phyloP scores from a whole-genome alignment of 768 basidiomycete genomes.

The Auriscalpium vulgare region DNA sequence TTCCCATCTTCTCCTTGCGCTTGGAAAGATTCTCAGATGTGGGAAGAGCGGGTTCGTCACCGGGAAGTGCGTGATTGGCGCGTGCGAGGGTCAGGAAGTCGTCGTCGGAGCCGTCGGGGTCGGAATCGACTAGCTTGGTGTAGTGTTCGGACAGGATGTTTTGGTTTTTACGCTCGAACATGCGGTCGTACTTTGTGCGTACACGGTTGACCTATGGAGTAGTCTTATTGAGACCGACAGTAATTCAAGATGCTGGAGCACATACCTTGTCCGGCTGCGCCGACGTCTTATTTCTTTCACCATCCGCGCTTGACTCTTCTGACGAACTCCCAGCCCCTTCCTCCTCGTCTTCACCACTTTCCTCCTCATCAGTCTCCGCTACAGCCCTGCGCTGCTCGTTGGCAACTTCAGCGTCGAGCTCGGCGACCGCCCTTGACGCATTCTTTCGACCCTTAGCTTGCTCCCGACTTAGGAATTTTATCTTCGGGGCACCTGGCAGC shows the following conservation, averaged over 20 bases:
- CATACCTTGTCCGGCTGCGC: neutral
- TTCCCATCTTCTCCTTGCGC: conserved; percentile 71
- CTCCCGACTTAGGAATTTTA: conserved; percentile 74
- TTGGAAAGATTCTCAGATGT: conserved; percentile 63
- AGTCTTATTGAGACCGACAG: neutral
- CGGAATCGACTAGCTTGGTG: conserved; percentile 74
- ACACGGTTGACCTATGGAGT: conserved; percentile 36
- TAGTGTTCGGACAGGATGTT: conserved; percentile 88
- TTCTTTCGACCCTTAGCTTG: conserved; percentile 75
- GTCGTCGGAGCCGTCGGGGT: conserved; percentile 32
- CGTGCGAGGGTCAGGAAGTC: conserved; percentile 88
- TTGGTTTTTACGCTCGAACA: conserved; percentile 97
- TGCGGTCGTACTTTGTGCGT: conserved; percentile 92
- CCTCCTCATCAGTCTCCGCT: neutral
- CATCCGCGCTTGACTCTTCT: too few species aligned
- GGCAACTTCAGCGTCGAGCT: conserved; percentile 24
- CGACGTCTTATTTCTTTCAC: too few species aligned
- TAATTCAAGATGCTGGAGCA: neutral
- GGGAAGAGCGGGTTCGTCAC: conserved; percentile 19
- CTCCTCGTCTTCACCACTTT: conserved; percentile 23
- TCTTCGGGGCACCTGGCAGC: conserved; percentile 89
- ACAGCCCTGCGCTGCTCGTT: neutral
- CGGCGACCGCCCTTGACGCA: conserved; percentile 39
- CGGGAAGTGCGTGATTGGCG: conserved; percentile 68
- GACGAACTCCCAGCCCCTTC: neutral